Conservation (phyloP, 768 basidiomycete species). For the Coprinopsis cinerea region DNA sequence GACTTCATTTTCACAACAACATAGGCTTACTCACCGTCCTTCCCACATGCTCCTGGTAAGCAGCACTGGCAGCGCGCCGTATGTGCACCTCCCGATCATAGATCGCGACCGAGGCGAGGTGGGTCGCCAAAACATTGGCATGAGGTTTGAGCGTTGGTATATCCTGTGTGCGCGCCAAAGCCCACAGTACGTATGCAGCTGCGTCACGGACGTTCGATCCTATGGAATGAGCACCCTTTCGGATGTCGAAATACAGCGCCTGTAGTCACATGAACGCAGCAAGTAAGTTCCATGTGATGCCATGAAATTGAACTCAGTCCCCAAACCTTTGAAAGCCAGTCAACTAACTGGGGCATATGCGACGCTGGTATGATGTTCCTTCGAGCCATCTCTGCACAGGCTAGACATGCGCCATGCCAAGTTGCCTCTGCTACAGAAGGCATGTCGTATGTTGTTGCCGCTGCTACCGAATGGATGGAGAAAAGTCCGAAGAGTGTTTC, state of each 20-base stretch:
- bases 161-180: conserved; percentile 77
- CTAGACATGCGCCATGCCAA: conserved; percentile 94
- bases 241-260: conserved; percentile 90
- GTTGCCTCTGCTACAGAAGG: conserved; percentile 76
- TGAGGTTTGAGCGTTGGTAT: conserved; percentile 52
- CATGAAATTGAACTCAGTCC: conserved; percentile 1
- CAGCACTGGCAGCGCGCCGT: conserved; percentile 91
- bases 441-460: conserved; percentile 62
- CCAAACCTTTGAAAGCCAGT: conserved; percentile 75
- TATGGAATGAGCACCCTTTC: conserved; percentile 88
- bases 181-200: conserved; percentile 92
- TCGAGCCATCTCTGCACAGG: conserved; percentile 88
- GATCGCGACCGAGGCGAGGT: conserved; percentile 72
- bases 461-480: conserved; percentile 61
- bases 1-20: neutral
- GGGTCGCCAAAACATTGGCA: conserved; percentile 58
- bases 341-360: conserved; percentile 57
- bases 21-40: conserved; percentile 58
- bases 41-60: conserved; percentile 96
- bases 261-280: conserved; percentile 23
- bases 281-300: neutral
- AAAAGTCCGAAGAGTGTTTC: conserved; percentile 76
- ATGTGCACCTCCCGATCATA: conserved; percentile 95
- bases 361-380: conserved; percentile 61
- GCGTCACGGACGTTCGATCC: conserved; percentile 95